Evolutionary conservation across 2,329 filamentous ascomycete genomes (phyloP).

Genomic region (Orbilia blumenaviensis): DNA sequence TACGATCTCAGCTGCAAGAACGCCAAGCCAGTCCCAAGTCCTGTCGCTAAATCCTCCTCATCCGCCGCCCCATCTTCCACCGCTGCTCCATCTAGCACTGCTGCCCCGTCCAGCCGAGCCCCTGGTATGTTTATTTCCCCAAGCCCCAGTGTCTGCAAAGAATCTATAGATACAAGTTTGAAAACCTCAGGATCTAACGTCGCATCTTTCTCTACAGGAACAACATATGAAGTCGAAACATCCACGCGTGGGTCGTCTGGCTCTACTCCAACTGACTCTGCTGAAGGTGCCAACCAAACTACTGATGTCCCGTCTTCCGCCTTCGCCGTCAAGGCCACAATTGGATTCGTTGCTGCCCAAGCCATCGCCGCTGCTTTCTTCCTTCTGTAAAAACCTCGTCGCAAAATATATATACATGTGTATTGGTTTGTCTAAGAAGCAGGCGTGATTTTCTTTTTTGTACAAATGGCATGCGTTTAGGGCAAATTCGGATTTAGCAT

Average conservation of each 20-base stretch:
- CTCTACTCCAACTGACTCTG: neutral
- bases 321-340: slow-evolving; percentile 28
- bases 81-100: neutral
- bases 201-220: slow-evolving; percentile 21
- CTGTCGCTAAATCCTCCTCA: slow-evolving; percentile 18
- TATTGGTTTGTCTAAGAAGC: slow-evolving; percentile 15
- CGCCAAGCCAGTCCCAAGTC: slow-evolving; percentile 56
- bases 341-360: slow-evolving; percentile 27
- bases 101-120: slow-evolving; percentile 15
- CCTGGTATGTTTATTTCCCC: slow-evolving; percentile 37
- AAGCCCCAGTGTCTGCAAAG: neutral
- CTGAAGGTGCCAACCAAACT: slow-evolving; percentile 34
- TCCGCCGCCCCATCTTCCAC: neutral
- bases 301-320: slow-evolving; percentile 36
- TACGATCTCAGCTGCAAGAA: slow-evolving; percentile 71
- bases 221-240: slow-evolving; percentile 34
- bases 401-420: neutral
- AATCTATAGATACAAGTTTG: neutral
- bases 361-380: slow-evolving; percentile 47
- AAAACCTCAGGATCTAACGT: slow-evolving; percentile 6
- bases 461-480: slow-evolving; percentile 30
- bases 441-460: slow-evolving; percentile 13
- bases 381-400: slow-evolving; percentile 40
- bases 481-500: slow-evolving; percentile 46
- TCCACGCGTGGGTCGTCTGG: neutral